Percentiles rank a stretch among this genome's conserved stretches.
These are phyloP conservation scores for Crithidia bombi DNA, from an alignment of 208 protist species.

Conservation along the genomic window DNA sequence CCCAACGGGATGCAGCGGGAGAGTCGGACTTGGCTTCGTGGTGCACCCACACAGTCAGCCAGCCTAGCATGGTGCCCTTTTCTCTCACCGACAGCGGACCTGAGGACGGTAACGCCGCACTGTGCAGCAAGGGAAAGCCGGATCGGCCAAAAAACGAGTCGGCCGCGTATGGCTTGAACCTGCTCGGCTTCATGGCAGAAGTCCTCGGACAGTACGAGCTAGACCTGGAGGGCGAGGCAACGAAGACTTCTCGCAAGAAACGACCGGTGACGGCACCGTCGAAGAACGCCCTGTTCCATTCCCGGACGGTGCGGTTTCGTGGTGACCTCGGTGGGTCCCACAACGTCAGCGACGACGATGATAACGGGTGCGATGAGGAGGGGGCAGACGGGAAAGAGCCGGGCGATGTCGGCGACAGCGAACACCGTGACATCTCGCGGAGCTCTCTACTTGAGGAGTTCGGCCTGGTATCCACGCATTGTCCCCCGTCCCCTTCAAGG, in stretches of 20 bases:
- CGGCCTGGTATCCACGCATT: not conserved
- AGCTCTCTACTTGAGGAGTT: not conserved
- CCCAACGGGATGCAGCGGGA: not conserved
- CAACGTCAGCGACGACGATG: conserved; percentile 1
- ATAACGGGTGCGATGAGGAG: not conserved
- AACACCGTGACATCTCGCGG: not conserved
- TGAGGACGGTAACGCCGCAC: not conserved
- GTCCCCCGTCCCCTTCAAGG: not conserved
- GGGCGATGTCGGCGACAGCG: not conserved
- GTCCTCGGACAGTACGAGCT: conserved; percentile 33
- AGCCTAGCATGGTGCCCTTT: conserved; percentile 60
- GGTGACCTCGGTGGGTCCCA: not conserved
- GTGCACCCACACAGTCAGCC: conserved; percentile 10
- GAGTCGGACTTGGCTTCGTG: conserved; percentile 4
- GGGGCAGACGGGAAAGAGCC: no score
- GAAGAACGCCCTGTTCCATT: not conserved
- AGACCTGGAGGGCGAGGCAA: not conserved
- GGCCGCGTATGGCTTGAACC: conserved; percentile 38
- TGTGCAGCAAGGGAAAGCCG: not conserved
- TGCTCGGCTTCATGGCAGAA: conserved; percentile 84
- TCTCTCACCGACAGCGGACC: conserved; percentile 26
- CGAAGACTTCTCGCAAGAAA: not conserved
- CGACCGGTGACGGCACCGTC: conserved; percentile 25
- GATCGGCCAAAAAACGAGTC: not conserved
- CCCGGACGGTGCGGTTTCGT: not conserved